Base-by-base conservation (phyloP, 345 rosid species). In the Rhizophora apiculata region DNA sequence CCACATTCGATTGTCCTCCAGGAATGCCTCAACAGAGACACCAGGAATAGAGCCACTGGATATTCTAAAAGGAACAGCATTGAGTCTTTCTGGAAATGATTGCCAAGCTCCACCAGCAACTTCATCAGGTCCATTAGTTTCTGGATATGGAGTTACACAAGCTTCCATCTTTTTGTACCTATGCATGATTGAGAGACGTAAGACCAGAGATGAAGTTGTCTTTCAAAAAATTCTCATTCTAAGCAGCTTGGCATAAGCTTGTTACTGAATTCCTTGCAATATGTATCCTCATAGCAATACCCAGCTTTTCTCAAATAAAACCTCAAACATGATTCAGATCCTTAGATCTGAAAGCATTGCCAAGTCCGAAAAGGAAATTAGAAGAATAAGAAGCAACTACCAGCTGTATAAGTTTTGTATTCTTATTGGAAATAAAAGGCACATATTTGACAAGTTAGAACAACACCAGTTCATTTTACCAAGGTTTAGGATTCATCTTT, bases 51-150 rank as follows among this genome's bases (percentile, higher is more conserved):
- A 67, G 32, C 80, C 80, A 76, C 80, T 68, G 1, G 73, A 67
- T 56, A 76, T 66, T 78, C 62, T 67, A n/a, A 32, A 58, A 56
- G 80, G 80, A 62, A 76, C 76, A 8, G 65, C 72, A 26, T 76
- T 68, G 9, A 76, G 72, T 68, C 80, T 76, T 55, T 67, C 73
- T 29, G 64, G 62, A 67, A 76, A 76, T 30, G 76, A 64, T 59
- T 27, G 55, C 81, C 86, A 86, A 59, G 70, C 63, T 27, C 71
- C 83, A 22, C 84, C 80, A 6, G 75, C 78, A 5, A 79, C 79
- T 70, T 85, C 84, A 48, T 83, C 81, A 10, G 57, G 55, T 30
- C 51, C 74, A 54, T 43, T 53, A 31, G 65, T 58, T 26, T 60
- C 64, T 24, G 29, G 74, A 39, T 70, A 69, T 53, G 62, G 68